Evolutionary conservation across 2,329 filamentous ascomycete species (phyloP).

Genomic region (Aspergillus hiratsukae): DNA sequence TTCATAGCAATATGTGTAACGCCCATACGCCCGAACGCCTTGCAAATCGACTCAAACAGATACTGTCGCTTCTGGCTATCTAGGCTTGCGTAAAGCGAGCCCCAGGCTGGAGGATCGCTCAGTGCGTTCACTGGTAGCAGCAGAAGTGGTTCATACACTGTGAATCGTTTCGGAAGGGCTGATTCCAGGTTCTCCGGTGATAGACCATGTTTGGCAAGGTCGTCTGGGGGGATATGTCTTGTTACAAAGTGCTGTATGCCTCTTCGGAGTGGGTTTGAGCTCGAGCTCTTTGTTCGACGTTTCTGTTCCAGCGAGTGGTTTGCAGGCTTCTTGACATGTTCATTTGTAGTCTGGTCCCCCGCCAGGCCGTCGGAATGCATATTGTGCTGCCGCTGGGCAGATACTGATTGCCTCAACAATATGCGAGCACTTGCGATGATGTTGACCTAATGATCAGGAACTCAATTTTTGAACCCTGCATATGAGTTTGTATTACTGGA

Average conservation of each 20-base stretch:
- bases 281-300: constrained; percentile 11
- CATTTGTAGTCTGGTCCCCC: not conserved
- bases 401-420: not conserved
- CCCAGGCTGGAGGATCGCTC: constrained; percentile 24
- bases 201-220: constrained; percentile 13
- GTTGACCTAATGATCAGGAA: not conserved
- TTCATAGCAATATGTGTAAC: constrained; percentile 57
- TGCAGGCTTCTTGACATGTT: not conserved
- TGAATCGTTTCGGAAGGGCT: constrained; percentile 45
- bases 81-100: constrained; percentile 25
- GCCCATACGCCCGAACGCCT: constrained; percentile 32
- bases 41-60: constrained; percentile 42
- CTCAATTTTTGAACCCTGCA: not conserved
- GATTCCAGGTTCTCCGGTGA: constrained; percentile 11
- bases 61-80: constrained; percentile 22
- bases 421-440: not conserved
- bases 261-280: constrained; percentile 27
- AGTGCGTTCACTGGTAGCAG: constrained; percentile 51
- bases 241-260: constrained; percentile 30
- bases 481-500: not conserved
- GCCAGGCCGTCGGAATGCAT: not conserved
- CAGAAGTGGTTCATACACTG: constrained; percentile 54
- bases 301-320: constrained; percentile 1
- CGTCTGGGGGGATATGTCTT: constrained; percentile 13
- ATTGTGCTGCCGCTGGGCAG: not conserved